Conservation (phyloP, 768 basidiomycete genomes). For the Stropharia rugosoannulata region DNA sequence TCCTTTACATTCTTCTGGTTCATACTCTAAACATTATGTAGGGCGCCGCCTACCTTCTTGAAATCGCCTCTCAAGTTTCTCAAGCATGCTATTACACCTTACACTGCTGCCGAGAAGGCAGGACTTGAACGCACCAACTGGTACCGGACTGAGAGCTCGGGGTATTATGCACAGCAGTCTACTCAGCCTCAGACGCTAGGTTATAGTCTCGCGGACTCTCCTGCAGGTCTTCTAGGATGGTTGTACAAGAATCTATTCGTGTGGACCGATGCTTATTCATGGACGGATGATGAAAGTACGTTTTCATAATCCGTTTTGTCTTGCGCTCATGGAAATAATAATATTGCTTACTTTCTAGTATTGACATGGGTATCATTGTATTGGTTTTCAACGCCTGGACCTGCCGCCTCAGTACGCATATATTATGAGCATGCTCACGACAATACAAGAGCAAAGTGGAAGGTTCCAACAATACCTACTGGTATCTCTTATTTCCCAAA, state of each 20-base stretch:
- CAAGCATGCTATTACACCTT: conserved; percentile 11
- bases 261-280: conserved; percentile 5
- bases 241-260: conserved; percentile 3
- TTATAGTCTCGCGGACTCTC: conserved; percentile 43
- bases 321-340: neutral
- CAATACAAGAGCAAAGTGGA: neutral
- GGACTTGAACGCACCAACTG: neutral
- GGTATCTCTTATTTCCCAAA: conserved; percentile 54
- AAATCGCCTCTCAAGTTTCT: conserved; percentile 22
- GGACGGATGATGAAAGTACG: conserved; percentile 46
- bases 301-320: neutral
- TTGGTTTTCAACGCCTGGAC: conserved; percentile 56
- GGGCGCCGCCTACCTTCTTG: conserved; percentile 21
- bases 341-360: conserved; percentile 28
- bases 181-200: conserved; percentile 39
- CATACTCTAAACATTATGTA: neutral
- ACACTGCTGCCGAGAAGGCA: conserved; percentile 23
- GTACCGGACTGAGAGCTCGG: conserved; percentile 9
- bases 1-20: neutral
- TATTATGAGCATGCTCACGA: conserved; percentile 45
- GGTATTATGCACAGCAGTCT: conserved; percentile 27
- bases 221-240: conserved; percentile 38
- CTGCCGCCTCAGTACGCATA: conserved; percentile 54
- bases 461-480: conserved; percentile 32
- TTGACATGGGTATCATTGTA: conserved; percentile 61